phyloP scores from a whole-genome alignment of 495 filamentous ascomycete species.

The Tuber melanosporum region DNA sequence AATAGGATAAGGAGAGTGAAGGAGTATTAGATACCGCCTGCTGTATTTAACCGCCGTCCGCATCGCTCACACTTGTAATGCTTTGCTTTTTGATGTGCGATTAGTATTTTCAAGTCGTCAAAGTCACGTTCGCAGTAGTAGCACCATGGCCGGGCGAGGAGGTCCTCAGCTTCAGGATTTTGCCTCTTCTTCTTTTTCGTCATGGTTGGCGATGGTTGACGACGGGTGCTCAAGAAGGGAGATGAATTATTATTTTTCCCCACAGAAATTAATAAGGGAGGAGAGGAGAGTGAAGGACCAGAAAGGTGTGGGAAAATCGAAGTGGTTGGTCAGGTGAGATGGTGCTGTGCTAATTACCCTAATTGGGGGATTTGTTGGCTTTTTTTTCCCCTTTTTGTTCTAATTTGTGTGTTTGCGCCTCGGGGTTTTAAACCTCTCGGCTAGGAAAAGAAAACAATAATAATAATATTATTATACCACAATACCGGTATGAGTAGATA shows the following conservation, averaged over 20 bases:
- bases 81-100: conserved; percentile 94
- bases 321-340: not conserved
- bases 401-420: not conserved
- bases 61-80: conserved; percentile 97
- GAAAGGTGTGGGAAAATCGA: not conserved
- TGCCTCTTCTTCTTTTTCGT: conserved; percentile 86
- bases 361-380: not conserved
- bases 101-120: conserved; percentile 90
- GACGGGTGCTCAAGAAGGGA: not conserved
- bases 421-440: not conserved
- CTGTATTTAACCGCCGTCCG: conserved; percentile 79
- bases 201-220: conserved; percentile 18
- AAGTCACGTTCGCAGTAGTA: conserved; percentile 99
- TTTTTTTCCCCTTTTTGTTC: not conserved
- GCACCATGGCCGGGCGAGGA: conserved; percentile 86
- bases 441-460: not conserved
- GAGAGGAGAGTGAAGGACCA: not conserved
- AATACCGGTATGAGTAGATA: no score
- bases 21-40: conserved; percentile 62
- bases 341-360: not conserved
- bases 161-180: conserved; percentile 77
- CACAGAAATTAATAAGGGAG: not conserved
- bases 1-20: conserved; percentile 9
- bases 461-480: no score
- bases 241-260: not conserved